phyloP scores from a whole-genome alignment of 192 early-diverging fungal species.

The Coemansia sp. region DNA sequence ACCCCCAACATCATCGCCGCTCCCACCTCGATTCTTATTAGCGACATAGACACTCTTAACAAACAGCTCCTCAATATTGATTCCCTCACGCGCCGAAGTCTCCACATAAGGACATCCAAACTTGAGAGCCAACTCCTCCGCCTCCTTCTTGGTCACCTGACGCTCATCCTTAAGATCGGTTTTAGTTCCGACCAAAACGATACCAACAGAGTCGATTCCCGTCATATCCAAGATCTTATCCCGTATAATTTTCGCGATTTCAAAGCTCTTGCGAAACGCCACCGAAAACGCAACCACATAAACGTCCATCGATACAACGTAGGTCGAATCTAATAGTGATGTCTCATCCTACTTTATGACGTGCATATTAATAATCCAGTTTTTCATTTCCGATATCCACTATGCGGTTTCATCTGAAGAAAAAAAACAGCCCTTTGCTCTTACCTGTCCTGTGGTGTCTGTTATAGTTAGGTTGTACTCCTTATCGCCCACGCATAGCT shows the following conservation, averaged over 20 bases:
- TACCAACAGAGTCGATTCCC: conserved; percentile 85
- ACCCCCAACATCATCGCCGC: background rate
- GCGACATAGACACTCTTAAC: conserved; percentile 27
- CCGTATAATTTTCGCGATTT: conserved; percentile 83
- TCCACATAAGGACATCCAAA: conserved; percentile 89
- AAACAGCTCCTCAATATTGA: conserved; percentile 71
- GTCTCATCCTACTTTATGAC: conserved; percentile 73
- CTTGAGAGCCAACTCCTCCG: conserved; percentile 66
- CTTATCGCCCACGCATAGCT: conserved; percentile 73
- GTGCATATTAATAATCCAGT: background rate
- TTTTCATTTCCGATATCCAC: background rate
- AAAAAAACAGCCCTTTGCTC: background rate
- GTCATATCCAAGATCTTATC: conserved; percentile 94
- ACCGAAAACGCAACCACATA: conserved; percentile 95
- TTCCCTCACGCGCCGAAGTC: conserved; percentile 87
- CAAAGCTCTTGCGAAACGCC: conserved; percentile 77
- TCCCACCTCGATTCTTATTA: conserved; percentile 25
- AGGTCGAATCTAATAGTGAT: conserved; percentile 88
- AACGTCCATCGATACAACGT: conserved; percentile 87
- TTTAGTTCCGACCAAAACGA: conserved; percentile 93
- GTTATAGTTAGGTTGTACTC: conserved; percentile 89
- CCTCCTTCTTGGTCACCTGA: conserved; percentile 70
- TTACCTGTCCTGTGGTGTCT: conserved; percentile 94
- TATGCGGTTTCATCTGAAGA: background rate
- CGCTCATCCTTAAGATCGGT: conserved; percentile 76